Evolutionary conservation across 768 basidiomycete species (phyloP).

Genomic region (Tylopilus plumbeoviolaceoides): DNA sequence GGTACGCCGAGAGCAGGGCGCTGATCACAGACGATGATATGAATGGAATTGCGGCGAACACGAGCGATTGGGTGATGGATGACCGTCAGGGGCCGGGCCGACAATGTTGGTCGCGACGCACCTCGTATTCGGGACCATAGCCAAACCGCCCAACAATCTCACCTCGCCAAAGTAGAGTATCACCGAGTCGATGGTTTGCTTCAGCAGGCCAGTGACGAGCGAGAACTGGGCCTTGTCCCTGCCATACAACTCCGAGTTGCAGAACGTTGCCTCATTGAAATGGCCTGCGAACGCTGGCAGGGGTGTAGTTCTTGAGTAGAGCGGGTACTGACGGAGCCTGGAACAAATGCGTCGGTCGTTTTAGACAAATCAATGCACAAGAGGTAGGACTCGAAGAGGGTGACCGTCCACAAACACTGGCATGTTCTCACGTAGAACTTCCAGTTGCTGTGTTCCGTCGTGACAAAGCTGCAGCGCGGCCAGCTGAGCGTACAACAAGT

Average conservation of each 20-base stretch:
- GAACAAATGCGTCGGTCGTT: background rate
- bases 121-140: slow-evolving; percentile 71
- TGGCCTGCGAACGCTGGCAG: slow-evolving; percentile 67
- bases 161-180: slow-evolving; percentile 72
- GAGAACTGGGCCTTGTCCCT: slow-evolving; percentile 85
- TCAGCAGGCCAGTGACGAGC: slow-evolving; percentile 67
- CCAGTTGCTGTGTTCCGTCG: too few species aligned
- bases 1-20: slow-evolving; percentile 76
- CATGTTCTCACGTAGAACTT: too few species aligned
- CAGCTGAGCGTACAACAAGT: too few species aligned
- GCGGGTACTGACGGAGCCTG: slow-evolving; percentile 75
- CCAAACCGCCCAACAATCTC: slow-evolving; percentile 46
- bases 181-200: slow-evolving; percentile 64
- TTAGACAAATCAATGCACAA: too few species aligned
- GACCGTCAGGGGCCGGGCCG: background rate
- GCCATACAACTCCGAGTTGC: slow-evolving; percentile 90
- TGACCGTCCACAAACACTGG: too few species aligned
- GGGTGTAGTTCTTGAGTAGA: slow-evolving; percentile 72
- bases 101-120: slow-evolving; percentile 24
- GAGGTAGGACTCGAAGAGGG: too few species aligned
- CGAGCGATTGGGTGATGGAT: slow-evolving; percentile 65
- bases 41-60: slow-evolving; percentile 64
- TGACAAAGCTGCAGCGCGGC: too few species aligned
- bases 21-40: slow-evolving; percentile 64
- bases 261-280: slow-evolving; percentile 68